These are phyloP conservation scores for Dryas drummondii DNA, from an alignment of 306 rosid genomes.

Conservation along the genomic window DNA sequence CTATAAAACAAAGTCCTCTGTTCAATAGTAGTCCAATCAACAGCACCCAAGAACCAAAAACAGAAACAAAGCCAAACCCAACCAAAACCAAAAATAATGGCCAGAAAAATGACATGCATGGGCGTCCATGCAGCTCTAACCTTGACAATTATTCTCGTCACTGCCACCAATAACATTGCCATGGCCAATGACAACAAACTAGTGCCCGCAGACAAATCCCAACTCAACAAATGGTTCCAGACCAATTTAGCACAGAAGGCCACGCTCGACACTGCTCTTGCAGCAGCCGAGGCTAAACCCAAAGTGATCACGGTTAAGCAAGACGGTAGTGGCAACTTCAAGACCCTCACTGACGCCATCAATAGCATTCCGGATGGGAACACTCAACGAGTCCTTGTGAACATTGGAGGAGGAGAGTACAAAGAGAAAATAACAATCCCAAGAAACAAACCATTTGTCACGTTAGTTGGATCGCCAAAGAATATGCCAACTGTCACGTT, in stretches of 20 bases:
- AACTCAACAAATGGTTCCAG: slow-evolving; percentile 41
- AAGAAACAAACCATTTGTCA: slow-evolving; percentile 42
- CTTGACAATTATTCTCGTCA: not conserved
- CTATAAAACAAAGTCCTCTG: too few relatives aligned
- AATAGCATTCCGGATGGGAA: slow-evolving; percentile 48
- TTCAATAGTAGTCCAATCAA: too few relatives aligned
- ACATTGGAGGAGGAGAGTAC: slow-evolving; percentile 54
- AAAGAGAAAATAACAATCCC: slow-evolving; percentile 52
- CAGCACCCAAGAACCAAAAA: too few relatives aligned
- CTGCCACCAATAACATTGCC: not conserved
- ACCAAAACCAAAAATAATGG: slow-evolving; percentile 12
- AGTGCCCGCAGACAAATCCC: slow-evolving; percentile 28
- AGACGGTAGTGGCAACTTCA: slow-evolving; percentile 53
- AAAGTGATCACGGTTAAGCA: slow-evolving; percentile 42
- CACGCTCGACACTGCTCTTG: slow-evolving; percentile 38
- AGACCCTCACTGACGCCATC: slow-evolving; percentile 46
- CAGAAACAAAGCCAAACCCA: not conserved
- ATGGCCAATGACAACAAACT: slow-evolving; percentile 18
- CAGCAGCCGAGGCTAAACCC: slow-evolving; percentile 35
- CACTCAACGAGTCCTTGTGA: slow-evolving; percentile 44
- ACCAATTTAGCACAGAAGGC: slow-evolving; percentile 21
- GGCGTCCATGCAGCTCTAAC: slow-evolving; percentile 12
- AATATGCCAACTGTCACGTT: slow-evolving; percentile 41
- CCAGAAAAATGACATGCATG: slow-evolving; percentile 16
- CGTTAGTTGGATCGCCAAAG: slow-evolving; percentile 35